Evolutionary conservation across 1,284 basidiomycete species (phyloP), one percentile per base, ranked within the genome.

Genomic region (Austropuccinia psidii): DNA sequence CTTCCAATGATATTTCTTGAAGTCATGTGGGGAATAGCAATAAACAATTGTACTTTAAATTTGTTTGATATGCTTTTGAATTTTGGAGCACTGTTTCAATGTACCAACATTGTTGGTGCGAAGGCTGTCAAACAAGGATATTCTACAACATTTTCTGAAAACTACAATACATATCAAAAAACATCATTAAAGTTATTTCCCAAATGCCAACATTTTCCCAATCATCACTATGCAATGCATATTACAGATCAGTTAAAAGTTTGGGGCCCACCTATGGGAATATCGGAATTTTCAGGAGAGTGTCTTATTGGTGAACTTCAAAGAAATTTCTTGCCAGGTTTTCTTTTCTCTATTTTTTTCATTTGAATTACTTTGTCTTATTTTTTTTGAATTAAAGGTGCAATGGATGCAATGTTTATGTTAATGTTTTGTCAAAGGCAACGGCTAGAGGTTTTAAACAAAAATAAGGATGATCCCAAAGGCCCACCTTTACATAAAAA

Each of bases 201-300:
- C 7, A 27, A 57, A 31, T 57, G 39, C 2, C 37, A 55, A 21
- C 24, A 33, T 8, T 43, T 54, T 49, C 72, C 73, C 21, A 75
- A 75, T 57, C 74, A 75, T 62, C 74, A 75, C 50, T 75, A 65
- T 57, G 74, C 73, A 1, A 47, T 57, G 13, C 74, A 75, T 35
- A 74, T 75, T 19, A 57, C 74, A 27, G 58, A 50, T 54, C 74
- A 73, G 49, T 31, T 65, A 45, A n/a, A 9, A 35, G 74, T 47
- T 58, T 75, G 74, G 74, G 74, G 74, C 31, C 74, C 74, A 4
- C 60, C 74, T 11, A 68, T 75, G 73, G 49, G 54, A 33, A 39
- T 74, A 45, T 65, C 74, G n/a, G 74, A 74, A 64, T 75, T 73
- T 37, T 41, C 67, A n/a, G 66, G 66, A 17, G 74, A 74, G 27